Conservation (phyloP, 2,329 filamentous ascomycete species). For the Dactylellina sp. region DNA sequence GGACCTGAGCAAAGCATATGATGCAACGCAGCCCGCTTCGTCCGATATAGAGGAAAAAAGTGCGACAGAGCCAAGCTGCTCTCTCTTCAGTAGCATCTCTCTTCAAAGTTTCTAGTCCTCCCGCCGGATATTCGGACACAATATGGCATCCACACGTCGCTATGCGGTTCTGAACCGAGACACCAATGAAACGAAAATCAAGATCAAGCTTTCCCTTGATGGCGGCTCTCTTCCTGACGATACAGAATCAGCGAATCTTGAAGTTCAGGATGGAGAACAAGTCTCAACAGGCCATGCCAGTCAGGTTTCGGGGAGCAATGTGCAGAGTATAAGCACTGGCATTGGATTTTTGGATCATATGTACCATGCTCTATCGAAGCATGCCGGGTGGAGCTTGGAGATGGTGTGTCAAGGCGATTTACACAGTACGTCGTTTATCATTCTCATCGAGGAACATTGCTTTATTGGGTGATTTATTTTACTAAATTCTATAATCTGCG, state of each 20-base stretch:
- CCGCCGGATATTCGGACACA: neutral
- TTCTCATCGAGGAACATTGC: too few species aligned
- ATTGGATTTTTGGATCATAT: conserved; percentile 99
- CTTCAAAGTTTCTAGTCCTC: too few species aligned
- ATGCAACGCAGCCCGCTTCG: conserved; percentile 26
- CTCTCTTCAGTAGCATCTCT: too few species aligned
- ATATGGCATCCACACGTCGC: conserved; percentile 65
- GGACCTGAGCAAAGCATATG: conserved; percentile 19
- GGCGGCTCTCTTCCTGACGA: conserved; percentile 76
- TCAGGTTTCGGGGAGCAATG: conserved; percentile 84
- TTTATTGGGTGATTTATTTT: too few species aligned
- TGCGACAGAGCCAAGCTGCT: too few species aligned
- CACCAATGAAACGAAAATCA: conserved; percentile 98
- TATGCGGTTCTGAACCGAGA: conserved; percentile 84
- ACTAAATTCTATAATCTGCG: too few species aligned
- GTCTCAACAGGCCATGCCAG: conserved; percentile 76
- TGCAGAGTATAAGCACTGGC: conserved; percentile 87
- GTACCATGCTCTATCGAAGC: conserved; percentile 95
- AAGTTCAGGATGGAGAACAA: conserved; percentile 61
- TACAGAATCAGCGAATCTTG: conserved; percentile 8
- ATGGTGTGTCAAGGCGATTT: conserved; percentile 88
- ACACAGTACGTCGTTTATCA: conserved; percentile 80
- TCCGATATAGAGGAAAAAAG: conserved; percentile 5
- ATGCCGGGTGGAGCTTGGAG: conserved; percentile 90
- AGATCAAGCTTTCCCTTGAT: conserved; percentile 91